A percentile compares a stretch with the other conserved stretches of the same genome.
Evolutionary conservation across 2,329 filamentous ascomycete species (phyloP).

Genomic region (Pyrenophora seminiperda): DNA sequence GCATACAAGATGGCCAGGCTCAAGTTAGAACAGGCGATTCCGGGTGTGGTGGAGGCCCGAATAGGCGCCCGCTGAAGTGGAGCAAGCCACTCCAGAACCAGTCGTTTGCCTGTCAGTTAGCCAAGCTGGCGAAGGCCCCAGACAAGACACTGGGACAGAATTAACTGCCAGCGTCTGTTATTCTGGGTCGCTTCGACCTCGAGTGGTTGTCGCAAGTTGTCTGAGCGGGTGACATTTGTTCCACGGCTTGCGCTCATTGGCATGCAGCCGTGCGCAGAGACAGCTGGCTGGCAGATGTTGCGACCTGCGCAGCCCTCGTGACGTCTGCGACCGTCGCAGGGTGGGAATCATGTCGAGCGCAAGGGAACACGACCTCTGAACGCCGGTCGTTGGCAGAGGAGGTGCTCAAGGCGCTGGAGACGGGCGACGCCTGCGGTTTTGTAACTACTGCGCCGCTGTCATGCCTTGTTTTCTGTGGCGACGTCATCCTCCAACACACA

Average conservation of each 20-base stretch:
- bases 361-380: slow-evolving; percentile 48
- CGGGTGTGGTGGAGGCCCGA: slow-evolving; percentile 40
- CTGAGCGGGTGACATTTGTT: slow-evolving; percentile 42
- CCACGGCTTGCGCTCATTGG: slow-evolving; percentile 46
- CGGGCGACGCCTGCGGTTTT: slow-evolving; percentile 39
- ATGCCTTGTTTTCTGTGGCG: slow-evolving; percentile 43
- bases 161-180: slow-evolving; percentile 31
- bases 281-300: slow-evolving; percentile 27
- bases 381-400: slow-evolving; percentile 43
- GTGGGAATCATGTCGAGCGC: slow-evolving; percentile 37
- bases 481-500: slow-evolving; percentile 27
- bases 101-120: slow-evolving; percentile 44
- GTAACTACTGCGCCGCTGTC: slow-evolving; percentile 34
- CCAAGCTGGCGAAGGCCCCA: slow-evolving; percentile 42
- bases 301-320: slow-evolving; percentile 31
- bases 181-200: slow-evolving; percentile 36
- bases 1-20: slow-evolving; percentile 51
- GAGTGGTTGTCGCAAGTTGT: slow-evolving; percentile 40
- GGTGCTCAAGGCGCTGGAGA: slow-evolving; percentile 36
- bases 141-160: slow-evolving; percentile 41
- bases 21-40: slow-evolving; percentile 48
- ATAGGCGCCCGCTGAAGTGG: slow-evolving; percentile 47
- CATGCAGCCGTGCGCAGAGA: slow-evolving; percentile 29
- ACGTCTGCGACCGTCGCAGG: slow-evolving; percentile 33
- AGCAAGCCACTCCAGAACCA: slow-evolving; percentile 45